Evolutionary conservation across 257 asterid species (phyloP), one percentile per base, ranked within the genome.

Genomic region (Lycium barbarum): DNA sequence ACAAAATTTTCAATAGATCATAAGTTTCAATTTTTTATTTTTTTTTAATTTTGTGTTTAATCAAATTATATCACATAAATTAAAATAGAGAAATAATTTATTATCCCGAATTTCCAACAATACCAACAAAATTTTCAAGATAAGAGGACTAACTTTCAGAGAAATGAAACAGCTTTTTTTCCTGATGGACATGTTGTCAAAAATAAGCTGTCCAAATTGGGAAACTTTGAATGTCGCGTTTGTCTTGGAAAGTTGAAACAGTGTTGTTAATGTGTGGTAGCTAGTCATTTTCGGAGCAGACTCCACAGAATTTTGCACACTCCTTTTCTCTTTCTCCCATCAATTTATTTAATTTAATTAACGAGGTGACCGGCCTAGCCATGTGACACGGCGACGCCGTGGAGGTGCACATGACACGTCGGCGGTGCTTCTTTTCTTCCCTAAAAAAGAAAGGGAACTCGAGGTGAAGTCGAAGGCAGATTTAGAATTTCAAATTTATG

Each of bases 361-460:
- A 18, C 15, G 36, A 6, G 35, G 76, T 36, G 51, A 67, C 53
- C 53, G 43, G 59, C 76, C 83, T 26, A 11, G 6, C 45, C 45
- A 40, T 40, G 45, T 40, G 45, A 40, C 6, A 6, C 45, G 6
- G 45, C 45, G 45, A 6, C 45, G 45, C 45, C 6, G 45, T 40
- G 45, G 5, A 55, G 35, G 81, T 5, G 82, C 87, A 87, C 83
- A 57, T 86, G 83, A 43, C 17, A 1, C 49, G 86, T 86, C 84
- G 86, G 83, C 36, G 79, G 33, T 33, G 45, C 55, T 66, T 26
- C 45, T 40, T 4, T 40, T 40, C 45, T 40, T 40, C 45, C 45
- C 5, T 40, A 3, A 40, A 40, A 40, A 40, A 40, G 6, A 4
- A 40, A 6, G 5, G 45, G 45, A 40, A 40, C 3, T 40, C 6